These are phyloP conservation scores for Diaporthe citrichinensis DNA, from an alignment of 2,329 filamentous ascomycete genomes.

Conservation along the genomic window DNA sequence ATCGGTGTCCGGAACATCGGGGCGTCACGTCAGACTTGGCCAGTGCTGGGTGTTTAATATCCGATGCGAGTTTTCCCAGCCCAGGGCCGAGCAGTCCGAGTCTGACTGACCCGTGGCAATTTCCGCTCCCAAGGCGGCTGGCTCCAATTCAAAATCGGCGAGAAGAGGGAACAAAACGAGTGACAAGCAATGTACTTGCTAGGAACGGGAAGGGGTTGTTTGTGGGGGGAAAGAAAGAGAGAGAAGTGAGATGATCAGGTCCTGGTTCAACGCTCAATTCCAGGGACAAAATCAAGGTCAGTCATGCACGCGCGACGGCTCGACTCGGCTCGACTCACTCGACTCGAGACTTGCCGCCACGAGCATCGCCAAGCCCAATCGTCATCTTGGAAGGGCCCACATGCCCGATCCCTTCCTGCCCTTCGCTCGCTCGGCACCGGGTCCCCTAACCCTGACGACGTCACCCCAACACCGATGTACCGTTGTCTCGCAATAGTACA, in stretches of 20 bases:
- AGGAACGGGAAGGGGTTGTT: neutral
- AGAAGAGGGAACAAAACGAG: conserved; percentile 11
- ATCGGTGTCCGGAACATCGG: neutral
- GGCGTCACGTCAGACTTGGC: conserved; percentile 21
- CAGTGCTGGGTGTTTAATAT: conserved; percentile 18
- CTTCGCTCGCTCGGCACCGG: neutral
- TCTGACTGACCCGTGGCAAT: conserved; percentile 27
- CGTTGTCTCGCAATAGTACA: neutral
- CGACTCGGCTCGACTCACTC: conserved; percentile 7
- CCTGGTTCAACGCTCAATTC: neutral
- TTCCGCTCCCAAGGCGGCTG: neutral
- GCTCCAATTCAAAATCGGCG: neutral
- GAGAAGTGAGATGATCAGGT: neutral
- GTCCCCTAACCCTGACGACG: conserved; percentile 28
- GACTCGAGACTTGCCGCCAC: neutral
- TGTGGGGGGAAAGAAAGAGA: neutral
- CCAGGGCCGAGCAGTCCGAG: conserved; percentile 2
- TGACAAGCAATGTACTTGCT: neutral
- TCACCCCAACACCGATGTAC: neutral
- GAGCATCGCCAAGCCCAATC: conserved; percentile 5
- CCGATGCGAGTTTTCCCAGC: neutral
- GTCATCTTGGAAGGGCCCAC: neutral
- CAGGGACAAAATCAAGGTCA: conserved; percentile 14
- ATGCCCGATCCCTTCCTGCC: neutral
- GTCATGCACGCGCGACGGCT: neutral